Conservation (phyloP, 2,329 filamentous ascomycete species). For the Stemphylium beticola region DNA sequence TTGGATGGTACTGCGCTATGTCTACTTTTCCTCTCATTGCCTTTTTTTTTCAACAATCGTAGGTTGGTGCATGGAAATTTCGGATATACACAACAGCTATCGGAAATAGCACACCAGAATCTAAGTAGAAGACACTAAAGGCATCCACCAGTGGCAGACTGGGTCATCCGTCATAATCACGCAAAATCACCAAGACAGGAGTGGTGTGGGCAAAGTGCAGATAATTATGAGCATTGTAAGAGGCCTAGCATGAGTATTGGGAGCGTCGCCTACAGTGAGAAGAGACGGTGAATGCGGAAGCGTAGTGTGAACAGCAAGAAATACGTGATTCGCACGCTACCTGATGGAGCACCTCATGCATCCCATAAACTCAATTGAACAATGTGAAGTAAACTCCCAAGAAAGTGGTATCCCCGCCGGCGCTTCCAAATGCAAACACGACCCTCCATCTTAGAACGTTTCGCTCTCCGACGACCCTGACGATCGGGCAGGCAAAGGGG, state of each 20-base stretch:
- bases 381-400: conserved; percentile 19
- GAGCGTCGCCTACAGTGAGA: not conserved
- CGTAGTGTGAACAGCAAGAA: not conserved
- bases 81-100: too few species aligned
- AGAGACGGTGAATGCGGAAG: not conserved
- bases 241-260: not conserved
- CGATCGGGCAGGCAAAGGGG: conserved; percentile 54
- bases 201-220: too few species aligned
- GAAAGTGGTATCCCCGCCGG: conserved; percentile 44
- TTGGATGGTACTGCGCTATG: too few species aligned
- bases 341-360: conserved; percentile 10
- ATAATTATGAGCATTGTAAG: not conserved
- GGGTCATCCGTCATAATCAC: too few species aligned
- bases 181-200: too few species aligned
- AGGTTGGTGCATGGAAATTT: too few species aligned
- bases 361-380: conserved; percentile 27
- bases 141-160: too few species aligned
- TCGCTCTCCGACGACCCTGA: conserved; percentile 33
- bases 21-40: too few species aligned
- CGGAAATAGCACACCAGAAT: too few species aligned
- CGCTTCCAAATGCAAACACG: conserved; percentile 43
- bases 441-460: conserved; percentile 22
- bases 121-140: too few species aligned
- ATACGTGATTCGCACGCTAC: not conserved
- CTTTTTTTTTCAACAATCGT: too few species aligned